These are phyloP conservation scores for Paradendryphiella salina DNA, from an alignment of 2,329 filamentous ascomycete species.

Conservation along the genomic window DNA sequence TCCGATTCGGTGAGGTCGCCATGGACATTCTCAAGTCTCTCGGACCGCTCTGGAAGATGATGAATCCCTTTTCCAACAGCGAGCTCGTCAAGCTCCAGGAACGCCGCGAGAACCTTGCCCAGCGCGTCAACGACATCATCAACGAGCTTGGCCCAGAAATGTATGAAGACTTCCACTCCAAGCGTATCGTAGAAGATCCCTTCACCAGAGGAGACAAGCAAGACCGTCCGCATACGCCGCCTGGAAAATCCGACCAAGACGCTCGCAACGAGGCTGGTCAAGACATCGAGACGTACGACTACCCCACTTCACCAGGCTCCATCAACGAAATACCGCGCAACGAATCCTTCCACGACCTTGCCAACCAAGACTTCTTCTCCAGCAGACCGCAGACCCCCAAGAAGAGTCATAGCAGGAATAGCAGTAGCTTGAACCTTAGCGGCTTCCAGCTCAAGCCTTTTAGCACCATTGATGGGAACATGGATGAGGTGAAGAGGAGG, in stretches of 20 bases:
- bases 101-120: constrained; percentile 72
- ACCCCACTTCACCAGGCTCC: constrained; percentile 30
- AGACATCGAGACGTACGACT: constrained; percentile 33
- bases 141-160: constrained; percentile 94
- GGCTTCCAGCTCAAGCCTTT: constrained; percentile 71
- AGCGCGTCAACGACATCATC: constrained; percentile 86
- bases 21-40: constrained; percentile 99
- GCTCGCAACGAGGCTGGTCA: constrained; percentile 20
- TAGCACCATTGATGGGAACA: constrained; percentile 66
- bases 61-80: constrained; percentile 82
- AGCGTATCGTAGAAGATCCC: constrained; percentile 47
- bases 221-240: constrained; percentile 28
- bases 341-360: constrained; percentile 91
- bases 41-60: constrained; percentile 79
- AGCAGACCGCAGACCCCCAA: constrained; percentile 83
- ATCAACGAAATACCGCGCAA: constrained; percentile 65
- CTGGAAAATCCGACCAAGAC: constrained; percentile 24
- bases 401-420: constrained; percentile 70
- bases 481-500: constrained; percentile 81
- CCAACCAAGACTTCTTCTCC: constrained; percentile 85
- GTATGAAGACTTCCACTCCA: constrained; percentile 76
- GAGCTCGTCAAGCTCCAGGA: constrained; percentile 77
- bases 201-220: constrained; percentile 23
- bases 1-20: constrained; percentile 94
- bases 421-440: constrained; percentile 55